These are phyloP conservation scores for Pythium volutum DNA, from an alignment of 352 stramenopile species.

Conservation along the genomic window DNA sequence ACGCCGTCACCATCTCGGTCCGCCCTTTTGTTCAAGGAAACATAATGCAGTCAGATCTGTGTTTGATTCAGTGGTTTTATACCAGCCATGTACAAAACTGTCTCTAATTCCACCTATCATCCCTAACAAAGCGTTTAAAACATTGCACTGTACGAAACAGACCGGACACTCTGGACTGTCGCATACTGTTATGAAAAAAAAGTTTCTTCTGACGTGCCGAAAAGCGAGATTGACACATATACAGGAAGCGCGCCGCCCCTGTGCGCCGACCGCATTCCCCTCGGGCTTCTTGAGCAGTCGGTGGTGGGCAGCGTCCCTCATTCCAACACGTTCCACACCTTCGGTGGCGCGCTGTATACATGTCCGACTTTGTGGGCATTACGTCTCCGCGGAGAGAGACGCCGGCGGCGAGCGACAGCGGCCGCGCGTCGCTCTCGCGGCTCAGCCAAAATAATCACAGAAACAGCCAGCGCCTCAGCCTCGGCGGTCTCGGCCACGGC, in stretches of 20 bases:
- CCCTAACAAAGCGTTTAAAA: background rate
- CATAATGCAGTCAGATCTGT: background rate
- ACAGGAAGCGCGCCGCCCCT: too few relatives aligned
- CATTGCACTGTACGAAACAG: background rate
- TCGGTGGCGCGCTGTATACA: background rate
- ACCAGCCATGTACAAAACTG: too few relatives aligned
- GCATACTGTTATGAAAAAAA: background rate
- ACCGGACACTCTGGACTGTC: background rate
- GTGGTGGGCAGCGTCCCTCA: background rate
- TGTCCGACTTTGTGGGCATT: conserved; percentile 25
- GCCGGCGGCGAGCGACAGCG: background rate
- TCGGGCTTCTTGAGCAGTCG: too few relatives aligned
- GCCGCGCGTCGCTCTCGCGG: conserved; percentile 6
- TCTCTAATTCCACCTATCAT: background rate
- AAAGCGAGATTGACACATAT: background rate
- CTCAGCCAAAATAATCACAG: background rate
- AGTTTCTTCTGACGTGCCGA: conserved; percentile 1
- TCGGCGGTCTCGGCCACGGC: background rate
- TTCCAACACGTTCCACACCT: background rate
- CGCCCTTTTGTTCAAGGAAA: background rate
- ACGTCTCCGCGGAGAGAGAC: conserved; percentile 16
- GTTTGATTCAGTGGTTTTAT: background rate
- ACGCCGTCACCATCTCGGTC: background rate
- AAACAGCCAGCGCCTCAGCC: background rate
- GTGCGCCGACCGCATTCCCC: too few relatives aligned